Conservation (phyloP, 2,329 filamentous ascomycete species). For the Fusarium beomiforme region DNA sequence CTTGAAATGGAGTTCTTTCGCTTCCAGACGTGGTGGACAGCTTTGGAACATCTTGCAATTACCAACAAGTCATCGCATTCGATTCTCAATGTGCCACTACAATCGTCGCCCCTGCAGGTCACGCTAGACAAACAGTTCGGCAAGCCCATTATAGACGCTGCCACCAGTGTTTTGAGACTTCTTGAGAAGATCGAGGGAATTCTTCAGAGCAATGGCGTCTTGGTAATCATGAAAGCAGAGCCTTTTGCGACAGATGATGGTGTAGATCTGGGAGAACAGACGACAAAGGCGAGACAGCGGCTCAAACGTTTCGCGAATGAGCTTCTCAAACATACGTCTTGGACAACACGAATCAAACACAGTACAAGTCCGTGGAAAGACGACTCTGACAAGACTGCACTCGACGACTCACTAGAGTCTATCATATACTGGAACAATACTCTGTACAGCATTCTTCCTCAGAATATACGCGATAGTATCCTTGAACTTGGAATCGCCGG, state of each 20-base stretch:
- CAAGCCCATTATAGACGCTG: not conserved
- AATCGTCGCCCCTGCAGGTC: not conserved
- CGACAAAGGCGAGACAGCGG: not conserved
- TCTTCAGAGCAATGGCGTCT: not conserved
- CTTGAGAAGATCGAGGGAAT: not conserved
- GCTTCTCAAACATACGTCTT: not conserved
- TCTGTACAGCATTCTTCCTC: not conserved
- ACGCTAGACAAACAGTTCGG: not conserved
- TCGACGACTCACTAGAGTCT: not conserved
- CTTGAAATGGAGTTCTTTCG: conserved; percentile 2
- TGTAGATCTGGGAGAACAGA: accelerated
- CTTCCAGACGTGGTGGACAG: not conserved
- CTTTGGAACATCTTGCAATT: not conserved
- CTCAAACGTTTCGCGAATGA: not conserved
- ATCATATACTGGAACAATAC: not conserved
- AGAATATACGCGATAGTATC: not conserved
- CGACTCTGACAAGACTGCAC: not conserved
- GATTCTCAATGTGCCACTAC: not conserved
- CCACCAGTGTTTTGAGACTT: not conserved
- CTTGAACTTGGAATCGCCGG: not conserved
- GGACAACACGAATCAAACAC: not conserved
- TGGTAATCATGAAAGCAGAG: not conserved
- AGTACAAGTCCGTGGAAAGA: not conserved
- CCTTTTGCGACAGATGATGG: accelerated
- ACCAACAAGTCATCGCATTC: not conserved